Evolutionary conservation across 2,329 filamentous ascomycete species (phyloP), one percentile per base, ranked within the genome.

Genomic region (Apiospora kogelbergensis): DNA sequence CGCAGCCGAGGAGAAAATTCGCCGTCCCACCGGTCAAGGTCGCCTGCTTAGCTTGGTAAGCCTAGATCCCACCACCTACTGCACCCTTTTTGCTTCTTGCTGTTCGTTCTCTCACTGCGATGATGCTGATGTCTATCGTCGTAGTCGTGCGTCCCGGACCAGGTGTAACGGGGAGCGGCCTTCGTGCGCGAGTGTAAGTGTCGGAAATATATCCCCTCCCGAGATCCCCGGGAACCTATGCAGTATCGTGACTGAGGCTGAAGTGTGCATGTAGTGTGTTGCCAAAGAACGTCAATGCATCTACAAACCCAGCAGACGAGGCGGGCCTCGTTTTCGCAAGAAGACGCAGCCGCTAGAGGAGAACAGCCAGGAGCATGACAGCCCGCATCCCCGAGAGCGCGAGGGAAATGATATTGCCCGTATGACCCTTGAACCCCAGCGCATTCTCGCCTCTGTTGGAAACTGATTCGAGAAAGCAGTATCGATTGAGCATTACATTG

Each of bases 31-130:
- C 84, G 1, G 84, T 85, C 37, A 86, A 86, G 74, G 79, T 84
- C 66, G 84, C 84, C 26, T 86, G 84, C 72, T 78, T 86, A 68
- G 81, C 83, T 67, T 86, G 84, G 84, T 85, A 80, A 70, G 81
- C 2, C 65, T 48, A 42, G 26, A 11, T 40, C 26, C 44, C 17
- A n/a, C 65, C 1, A 42, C 13, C 40, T 42, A 15, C 24, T 15
- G 24, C 10, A 17, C 44, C 9, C 30, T 26, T n/a, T 68, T 69
- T 42, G 40, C 70, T 65, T 68, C 46, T 71, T 42, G 67, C 33
- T 68, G 65, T 66, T 46, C 33, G 46, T 42, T 57, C 48, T n/a
- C 68, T 67, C 15, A 40, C 53, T 22, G 63, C 44, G 15, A 26
- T 26, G 41, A 42, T 42, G 41, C 63, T 65, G 63, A 42, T 60